A percentile compares a stretch with the other conserved stretches of the same genome.
These are phyloP conservation scores for Mallotus nudiflorus DNA, from an alignment of 345 rosid genomes.

Conservation along the genomic window DNA sequence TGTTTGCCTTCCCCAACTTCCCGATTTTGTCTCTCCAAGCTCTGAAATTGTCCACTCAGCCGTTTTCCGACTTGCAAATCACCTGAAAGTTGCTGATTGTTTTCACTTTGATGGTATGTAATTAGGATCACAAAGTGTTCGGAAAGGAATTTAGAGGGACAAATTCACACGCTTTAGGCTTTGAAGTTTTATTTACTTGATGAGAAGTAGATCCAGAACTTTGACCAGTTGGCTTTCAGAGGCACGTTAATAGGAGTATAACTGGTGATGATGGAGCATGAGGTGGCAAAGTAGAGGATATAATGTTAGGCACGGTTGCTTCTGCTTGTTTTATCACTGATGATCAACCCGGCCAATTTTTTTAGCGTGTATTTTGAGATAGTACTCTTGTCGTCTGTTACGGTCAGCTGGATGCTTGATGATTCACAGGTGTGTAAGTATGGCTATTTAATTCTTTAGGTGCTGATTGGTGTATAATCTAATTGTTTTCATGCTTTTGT, in stretches of 20 bases:
- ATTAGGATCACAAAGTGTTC: constrained; percentile 12
- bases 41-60: constrained; percentile 52
- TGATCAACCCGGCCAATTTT: constrained; percentile 5
- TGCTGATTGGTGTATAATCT: constrained; percentile 26
- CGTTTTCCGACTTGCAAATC: constrained; percentile 56
- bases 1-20: constrained; percentile 78
- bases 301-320: constrained; percentile 29
- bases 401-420: constrained; percentile 14
- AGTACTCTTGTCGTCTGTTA: not conserved
- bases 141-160: constrained; percentile 12
- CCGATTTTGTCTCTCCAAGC: constrained; percentile 53
- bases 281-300: constrained; percentile 14
- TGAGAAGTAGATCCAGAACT: constrained; percentile 3
- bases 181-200: not conserved
- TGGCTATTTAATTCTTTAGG: constrained; percentile 18
- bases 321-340: constrained; percentile 26
- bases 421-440: constrained; percentile 20
- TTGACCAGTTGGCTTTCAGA: not conserved
- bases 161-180: constrained; percentile 20
- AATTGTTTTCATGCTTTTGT: constrained; percentile 8
- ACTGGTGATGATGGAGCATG: constrained; percentile 15
- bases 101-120: constrained; percentile 46
- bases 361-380: not conserved
- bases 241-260: constrained; percentile 9
- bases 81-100: constrained; percentile 54